Evolutionary conservation across 371 early-diverging fungal genomes (phyloP).

Genomic region (Lichtheimia corymbifera): DNA sequence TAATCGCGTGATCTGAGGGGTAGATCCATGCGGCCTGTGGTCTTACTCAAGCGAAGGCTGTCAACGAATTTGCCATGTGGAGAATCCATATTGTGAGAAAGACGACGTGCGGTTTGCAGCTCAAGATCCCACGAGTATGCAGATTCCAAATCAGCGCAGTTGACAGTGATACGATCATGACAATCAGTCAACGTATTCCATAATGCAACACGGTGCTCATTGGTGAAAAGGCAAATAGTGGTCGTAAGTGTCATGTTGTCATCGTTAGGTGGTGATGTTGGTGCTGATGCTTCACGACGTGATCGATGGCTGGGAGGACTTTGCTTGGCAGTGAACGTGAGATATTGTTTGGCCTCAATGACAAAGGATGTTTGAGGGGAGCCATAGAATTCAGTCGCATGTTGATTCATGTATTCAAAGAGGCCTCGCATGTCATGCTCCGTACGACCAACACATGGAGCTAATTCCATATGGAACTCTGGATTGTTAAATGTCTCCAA

Average conservation of each 20-base stretch:
- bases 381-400: constrained; percentile 14
- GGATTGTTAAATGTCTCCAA: constrained; percentile 18
- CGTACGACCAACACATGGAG: constrained; percentile 24
- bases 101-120: constrained; percentile 32
- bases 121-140: constrained; percentile 48
- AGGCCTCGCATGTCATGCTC: constrained; percentile 16
- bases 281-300: constrained; percentile 1
- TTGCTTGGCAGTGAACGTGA: constrained; percentile 4
- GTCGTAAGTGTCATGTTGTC: constrained; percentile 5
- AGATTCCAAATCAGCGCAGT: constrained; percentile 28
- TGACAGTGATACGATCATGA: constrained; percentile 29
- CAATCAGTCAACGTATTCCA: constrained; percentile 40
- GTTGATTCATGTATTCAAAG: constrained; percentile 18
- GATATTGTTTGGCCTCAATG: constrained; percentile 22
- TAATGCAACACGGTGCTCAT: constrained; percentile 19
- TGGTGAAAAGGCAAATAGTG: constrained; percentile 15
- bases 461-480: constrained; percentile 16
- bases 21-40: constrained; percentile 23
- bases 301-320: not conserved
- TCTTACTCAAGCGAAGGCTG: constrained; percentile 13
- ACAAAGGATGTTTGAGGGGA: constrained; percentile 21
- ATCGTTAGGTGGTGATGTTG: not conserved
- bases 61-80: constrained; percentile 46
- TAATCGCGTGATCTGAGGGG: constrained; percentile 22
- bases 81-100: constrained; percentile 27